These are phyloP conservation scores for Boletus reticuloceps DNA, from an alignment of 768 basidiomycete species.

Conservation along the genomic window DNA sequence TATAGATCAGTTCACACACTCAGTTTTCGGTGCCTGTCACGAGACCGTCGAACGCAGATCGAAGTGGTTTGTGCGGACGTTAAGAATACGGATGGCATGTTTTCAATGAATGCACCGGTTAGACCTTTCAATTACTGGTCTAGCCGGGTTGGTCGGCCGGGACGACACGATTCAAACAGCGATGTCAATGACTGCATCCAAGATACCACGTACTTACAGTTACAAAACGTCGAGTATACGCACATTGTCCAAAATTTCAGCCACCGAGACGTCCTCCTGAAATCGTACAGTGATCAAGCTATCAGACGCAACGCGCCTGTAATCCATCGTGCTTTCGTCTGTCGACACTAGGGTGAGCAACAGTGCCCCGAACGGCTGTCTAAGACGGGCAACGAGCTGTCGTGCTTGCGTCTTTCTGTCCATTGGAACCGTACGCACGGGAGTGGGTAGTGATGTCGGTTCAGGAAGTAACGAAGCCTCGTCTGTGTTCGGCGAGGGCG, in stretches of 20 bases:
- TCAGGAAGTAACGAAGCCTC: not conserved
- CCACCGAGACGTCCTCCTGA: not conserved
- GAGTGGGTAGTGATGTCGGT: not conserved
- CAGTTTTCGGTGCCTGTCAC: no score
- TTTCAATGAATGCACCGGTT: no score
- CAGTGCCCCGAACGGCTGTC: not conserved
- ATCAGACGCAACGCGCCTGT: slow-evolving; percentile 3
- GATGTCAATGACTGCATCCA: no score
- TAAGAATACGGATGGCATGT: no score
- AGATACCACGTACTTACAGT: no score
- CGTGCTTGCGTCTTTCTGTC: not conserved
- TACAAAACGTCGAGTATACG: not conserved
- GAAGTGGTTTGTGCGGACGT: no score
- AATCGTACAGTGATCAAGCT: slow-evolving; percentile 1
- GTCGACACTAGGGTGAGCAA: not conserved
- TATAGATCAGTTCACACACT: no score
- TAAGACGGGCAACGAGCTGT: not conserved
- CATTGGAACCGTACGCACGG: not conserved
- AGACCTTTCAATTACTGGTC: no score
- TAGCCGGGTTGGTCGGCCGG: no score
- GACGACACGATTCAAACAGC: no score
- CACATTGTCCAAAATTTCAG: not conserved
- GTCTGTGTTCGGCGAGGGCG: not conserved
- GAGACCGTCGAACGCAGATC: no score
- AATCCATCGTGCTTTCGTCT: no score